Base-by-base conservation (phyloP, 1,284 basidiomycete species). In the Marasmius fiardii region DNA sequence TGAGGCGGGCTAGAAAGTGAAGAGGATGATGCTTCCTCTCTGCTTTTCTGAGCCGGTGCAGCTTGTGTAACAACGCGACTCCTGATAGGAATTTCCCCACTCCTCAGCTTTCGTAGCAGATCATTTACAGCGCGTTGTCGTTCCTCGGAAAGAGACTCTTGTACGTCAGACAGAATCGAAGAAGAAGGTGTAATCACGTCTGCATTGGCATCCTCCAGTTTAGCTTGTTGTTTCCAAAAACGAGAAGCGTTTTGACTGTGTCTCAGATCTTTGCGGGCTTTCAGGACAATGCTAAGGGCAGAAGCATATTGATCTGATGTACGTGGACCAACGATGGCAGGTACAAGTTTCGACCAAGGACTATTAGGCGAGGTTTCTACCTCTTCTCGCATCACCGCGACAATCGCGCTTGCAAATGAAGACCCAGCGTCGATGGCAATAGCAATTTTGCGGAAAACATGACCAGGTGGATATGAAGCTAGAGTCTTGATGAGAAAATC, bases 161-260 rank as follows among this genome's bases (percentile, higher is more conserved):
- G 67, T 41, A 82, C 69, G 1, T 79, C 78, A 18, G 80, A 82
- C 34, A 85, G 74, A 28, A 74, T 69, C 20, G 82, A 84, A 3
- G 71, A 68, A 1, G 80, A 82, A 31, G 80, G 79, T 0, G 79
- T 81, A 43, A 81, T 61, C 3, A 68, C 69, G 28, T 66, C 67
- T 18, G 58, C 48, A 45, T 74, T 67, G 48, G 60, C 57, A 18
- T 63, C 65, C 24, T 70, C 71, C 57, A 72, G 67, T 54, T 68
- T 68, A 18, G 76, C 77, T 23, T 68, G 67, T 12, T 65, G 66
- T 65, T 80, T 80, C 80, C 81, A 81, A 55, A 79, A 81, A 53
- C 70, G 73, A 31, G 76, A 69, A 31, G 67, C 65, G 56, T 74
- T 76, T 57, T 71, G 71, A 59, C 71, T 70, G 21, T 74, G 71